These are phyloP conservation scores for Waltergamsia citrina DNA, from an alignment of 2,329 filamentous ascomycete species.

Conservation along the genomic window DNA sequence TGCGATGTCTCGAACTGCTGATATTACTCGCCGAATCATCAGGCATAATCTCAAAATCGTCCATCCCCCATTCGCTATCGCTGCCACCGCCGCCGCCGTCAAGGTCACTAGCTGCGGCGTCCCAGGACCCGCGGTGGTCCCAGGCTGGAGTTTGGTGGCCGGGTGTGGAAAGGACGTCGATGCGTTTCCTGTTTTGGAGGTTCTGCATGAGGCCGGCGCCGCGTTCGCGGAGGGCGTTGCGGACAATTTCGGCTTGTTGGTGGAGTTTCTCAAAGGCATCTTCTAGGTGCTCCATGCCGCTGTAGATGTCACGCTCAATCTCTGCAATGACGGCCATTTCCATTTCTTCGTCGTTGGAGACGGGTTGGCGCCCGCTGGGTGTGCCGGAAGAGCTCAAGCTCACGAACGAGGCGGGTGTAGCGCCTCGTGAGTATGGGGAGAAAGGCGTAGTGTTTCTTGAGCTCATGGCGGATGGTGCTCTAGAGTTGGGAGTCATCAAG, in stretches of 20 bases:
- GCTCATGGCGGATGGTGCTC: constrained; percentile 9
- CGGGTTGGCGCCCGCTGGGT: constrained; percentile 41
- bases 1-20: constrained; percentile 56
- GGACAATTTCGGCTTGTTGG: constrained; percentile 70
- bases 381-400: constrained; percentile 41
- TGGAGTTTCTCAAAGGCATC: constrained; percentile 93
- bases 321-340: constrained; percentile 86
- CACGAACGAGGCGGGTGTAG: constrained; percentile 51
- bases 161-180: constrained; percentile 45
- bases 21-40: constrained; percentile 79
- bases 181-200: constrained; percentile 49
- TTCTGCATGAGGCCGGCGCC: constrained; percentile 64
- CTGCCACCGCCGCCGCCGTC: constrained; percentile 29
- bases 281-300: constrained; percentile 88
- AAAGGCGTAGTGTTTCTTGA: constrained; percentile 39
- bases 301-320: constrained; percentile 86
- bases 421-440: constrained; percentile 41
- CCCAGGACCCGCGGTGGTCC: background rate
- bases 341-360: constrained; percentile 88
- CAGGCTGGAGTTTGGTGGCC: constrained; percentile 29
- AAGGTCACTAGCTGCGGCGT: constrained; percentile 4
- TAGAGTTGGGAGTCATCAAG: constrained; percentile 26
- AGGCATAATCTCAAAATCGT: constrained; percentile 56
- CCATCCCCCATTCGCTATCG: constrained; percentile 46
- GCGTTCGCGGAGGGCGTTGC: constrained; percentile 70